phyloP scores from a whole-genome alignment of 805 yeast species.

The Wickerhamiella alocasiicola region DNA sequence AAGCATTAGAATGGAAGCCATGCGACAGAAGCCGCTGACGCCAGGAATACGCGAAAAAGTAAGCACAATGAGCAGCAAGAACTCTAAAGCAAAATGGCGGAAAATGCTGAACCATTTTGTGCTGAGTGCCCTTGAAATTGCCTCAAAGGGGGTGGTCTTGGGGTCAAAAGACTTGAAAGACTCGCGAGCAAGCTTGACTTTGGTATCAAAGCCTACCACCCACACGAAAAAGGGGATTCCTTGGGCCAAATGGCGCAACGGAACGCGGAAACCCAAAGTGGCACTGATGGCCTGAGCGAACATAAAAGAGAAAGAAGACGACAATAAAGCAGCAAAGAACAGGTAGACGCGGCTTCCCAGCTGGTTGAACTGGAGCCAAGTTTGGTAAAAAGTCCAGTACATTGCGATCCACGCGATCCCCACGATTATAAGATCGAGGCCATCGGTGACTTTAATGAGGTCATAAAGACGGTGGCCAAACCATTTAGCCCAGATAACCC shows the following conservation, averaged over 20 bases:
- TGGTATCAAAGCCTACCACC: conserved; percentile 82
- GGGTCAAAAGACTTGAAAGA: conserved; percentile 26
- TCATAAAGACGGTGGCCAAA: conserved; percentile 25
- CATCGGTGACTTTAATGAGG: conserved; percentile 52
- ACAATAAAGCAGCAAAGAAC: conserved; percentile 61
- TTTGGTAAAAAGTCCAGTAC: conserved; percentile 67
- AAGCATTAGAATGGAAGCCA: conserved; percentile 55
- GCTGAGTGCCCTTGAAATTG: conserved; percentile 33
- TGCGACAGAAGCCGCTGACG: conserved; percentile 64
- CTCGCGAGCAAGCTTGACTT: conserved; percentile 49
- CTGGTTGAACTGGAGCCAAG: conserved; percentile 62
- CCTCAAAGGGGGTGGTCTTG: conserved; percentile 30
- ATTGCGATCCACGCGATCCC: conserved; percentile 74
- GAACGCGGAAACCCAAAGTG: conserved; percentile 46
- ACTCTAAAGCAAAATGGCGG: conserved; percentile 65
- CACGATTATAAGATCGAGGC: conserved; percentile 70
- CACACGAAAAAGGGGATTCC: conserved; percentile 91
- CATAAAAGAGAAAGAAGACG: conserved; percentile 73
- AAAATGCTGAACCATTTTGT: conserved; percentile 33
- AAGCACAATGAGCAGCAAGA: conserved; percentile 47
- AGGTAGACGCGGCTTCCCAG: conserved; percentile 83
- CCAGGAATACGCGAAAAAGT: conserved; percentile 55
- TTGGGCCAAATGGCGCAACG: conserved; percentile 67
- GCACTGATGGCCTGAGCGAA: conserved; percentile 59
- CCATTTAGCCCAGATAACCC: conserved; percentile 29